Base-by-base conservation (phyloP, 192 early-diverging fungal species). In the Spinellus fusiger region DNA sequence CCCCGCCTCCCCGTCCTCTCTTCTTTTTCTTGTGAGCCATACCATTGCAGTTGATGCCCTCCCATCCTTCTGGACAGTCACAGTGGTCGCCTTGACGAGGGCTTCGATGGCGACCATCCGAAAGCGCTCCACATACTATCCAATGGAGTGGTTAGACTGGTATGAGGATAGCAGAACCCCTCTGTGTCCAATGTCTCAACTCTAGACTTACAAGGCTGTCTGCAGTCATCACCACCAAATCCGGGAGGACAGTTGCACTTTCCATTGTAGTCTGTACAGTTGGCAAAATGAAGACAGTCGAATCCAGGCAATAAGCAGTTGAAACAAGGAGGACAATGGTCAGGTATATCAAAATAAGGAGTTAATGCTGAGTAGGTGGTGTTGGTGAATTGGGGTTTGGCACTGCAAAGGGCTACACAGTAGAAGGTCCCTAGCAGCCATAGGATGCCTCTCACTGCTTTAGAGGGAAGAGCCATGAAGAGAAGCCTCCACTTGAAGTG, bases 21-120 rank as follows among this genome's bases (percentile, higher is more conserved):
- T 38, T 28, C 15, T 28, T 37, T 10, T 54, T 54, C 4, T 54
- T 28, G 5, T 5, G 1, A 15, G 34, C 54, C n/a, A 32, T 70
- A 87, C 85, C 82, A 74, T 96, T 96, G 80, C 94, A 96, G 67
- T 96, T 96, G 68, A 92, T 91, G 40, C 94, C 94, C 37, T 82
- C 85, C 94, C 94, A 96, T 16, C 91, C 92, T 20, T 89, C 86
- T 28, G 83, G 71, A 64, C 94, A 96, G 32, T 85, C 75, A 59
- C 92, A 93, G 3, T 80, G 62, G 23, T 80, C 66, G 32, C 71
- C 73, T 48, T 77, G 68, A 29, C 86, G 75, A 4, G 72, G 76
- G 10, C 73, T 75, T 13, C 88, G 81, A 26, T 84, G 78, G 13
- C 59, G 70, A n/a, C 84, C 84, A 60, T 85, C 86, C 0, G 84